Base-by-base conservation (phyloP, 1,284 basidiomycete genomes). In the Papiliotrema nemorosa region DNA sequence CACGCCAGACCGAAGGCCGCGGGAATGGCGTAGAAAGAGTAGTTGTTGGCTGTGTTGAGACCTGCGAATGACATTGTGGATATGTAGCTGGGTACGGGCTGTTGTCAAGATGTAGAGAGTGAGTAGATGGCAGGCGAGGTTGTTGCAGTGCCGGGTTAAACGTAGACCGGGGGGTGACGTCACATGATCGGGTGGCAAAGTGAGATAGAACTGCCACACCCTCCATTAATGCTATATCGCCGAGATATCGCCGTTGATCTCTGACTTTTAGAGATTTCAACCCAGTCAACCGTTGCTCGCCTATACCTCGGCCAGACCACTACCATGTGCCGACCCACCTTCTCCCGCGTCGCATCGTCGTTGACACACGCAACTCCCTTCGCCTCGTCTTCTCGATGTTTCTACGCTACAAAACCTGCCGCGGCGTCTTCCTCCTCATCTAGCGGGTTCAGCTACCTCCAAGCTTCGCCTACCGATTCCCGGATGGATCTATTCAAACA, bases 401-500 rank as follows among this genome's bases (percentile, higher is more conserved):
- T n/a, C 22, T 27, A 12, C 29, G 31, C 20, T 20, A 33, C n/a
- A n/a, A n/a, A n/a, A n/a, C n/a, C n/a, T n/a, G n/a, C n/a, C n/a
- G n/a, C n/a, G n/a, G n/a, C n/a, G n/a, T 5, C 34, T 2, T 14
- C 12, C 2, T 9, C 12, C 24, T 20, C 35, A 1, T 31, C 34
- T 7, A 27, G 10, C 3, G 18, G 20, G 3, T 36, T n/a, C 45
- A 39, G 14, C n/a, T n/a, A n/a, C n/a, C n/a, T n/a, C n/a, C n/a
- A n/a, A n/a, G n/a, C n/a, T n/a, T 36, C 36, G 13, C 36, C 36
- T 16, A n/a, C 38, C 26, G 47, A 48, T 20, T 16, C 16, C 18
- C 26, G 29, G 25, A 80, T 82, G 62, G 84, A 88, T 50, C 79
- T 81, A 57, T 83, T 93, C 59, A 85, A 87, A 54, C 82, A 84